phyloP scores from a whole-genome alignment of 768 basidiomycete genomes.

The Tricholoma terreum region DNA sequence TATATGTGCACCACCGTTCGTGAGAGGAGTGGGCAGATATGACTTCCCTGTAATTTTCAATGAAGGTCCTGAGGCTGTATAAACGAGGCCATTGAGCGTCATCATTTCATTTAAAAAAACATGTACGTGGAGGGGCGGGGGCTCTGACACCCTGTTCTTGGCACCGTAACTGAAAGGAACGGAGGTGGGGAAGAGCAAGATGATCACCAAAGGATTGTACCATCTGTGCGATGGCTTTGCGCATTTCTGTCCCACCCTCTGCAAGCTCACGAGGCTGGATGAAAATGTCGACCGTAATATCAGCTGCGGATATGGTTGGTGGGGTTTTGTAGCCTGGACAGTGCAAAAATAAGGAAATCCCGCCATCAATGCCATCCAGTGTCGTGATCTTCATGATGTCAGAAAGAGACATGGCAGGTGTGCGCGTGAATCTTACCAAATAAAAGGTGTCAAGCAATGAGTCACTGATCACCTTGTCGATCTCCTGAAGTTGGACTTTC shows the following conservation, averaged over 20 bases:
- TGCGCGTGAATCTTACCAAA: not conserved
- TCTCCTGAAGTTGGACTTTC: not conserved
- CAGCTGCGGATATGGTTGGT: not conserved
- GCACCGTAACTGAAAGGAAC: constrained; percentile 5
- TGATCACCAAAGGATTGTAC: constrained; percentile 12
- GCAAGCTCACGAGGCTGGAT: constrained; percentile 3
- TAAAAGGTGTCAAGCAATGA: constrained; percentile 1
- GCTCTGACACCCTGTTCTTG: not conserved
- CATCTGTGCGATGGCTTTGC: constrained; percentile 5
- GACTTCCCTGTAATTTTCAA: not conserved
- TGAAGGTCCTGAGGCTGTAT: not conserved
- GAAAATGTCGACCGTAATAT: constrained; percentile 4
- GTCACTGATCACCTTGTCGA: not conserved
- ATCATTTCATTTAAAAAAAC: not conserved
- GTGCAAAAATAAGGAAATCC: constrained; percentile 3
- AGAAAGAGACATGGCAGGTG: not conserved
- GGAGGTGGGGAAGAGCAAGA: constrained; percentile 10
- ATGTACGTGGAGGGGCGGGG: not conserved
- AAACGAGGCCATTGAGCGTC: not conserved
- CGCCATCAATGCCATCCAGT: constrained; percentile 9
- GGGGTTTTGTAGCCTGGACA: not conserved
- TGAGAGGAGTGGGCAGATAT: constrained; percentile 2
- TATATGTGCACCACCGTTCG: not conserved
- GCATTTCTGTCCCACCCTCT: not conserved
- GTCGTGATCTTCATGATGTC: not conserved